phyloP scores from a whole-genome alignment of 139 green algal species.

The Tetratostichococcus sp. region DNA sequence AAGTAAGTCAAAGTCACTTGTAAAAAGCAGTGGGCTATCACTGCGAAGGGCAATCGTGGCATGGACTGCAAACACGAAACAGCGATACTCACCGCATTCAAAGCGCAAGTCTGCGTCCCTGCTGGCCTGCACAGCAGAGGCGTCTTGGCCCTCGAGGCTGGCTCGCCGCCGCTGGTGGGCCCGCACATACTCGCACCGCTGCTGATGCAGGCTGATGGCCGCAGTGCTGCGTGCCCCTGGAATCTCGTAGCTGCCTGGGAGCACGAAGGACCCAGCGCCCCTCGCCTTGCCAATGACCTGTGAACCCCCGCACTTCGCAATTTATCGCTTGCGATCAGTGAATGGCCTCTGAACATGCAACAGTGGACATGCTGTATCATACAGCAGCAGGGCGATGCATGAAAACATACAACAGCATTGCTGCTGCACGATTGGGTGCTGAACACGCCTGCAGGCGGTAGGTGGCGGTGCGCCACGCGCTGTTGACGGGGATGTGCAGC shows the following conservation, averaged over 20 bases:
- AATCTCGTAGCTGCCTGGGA: not conserved
- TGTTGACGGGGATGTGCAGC: not conserved
- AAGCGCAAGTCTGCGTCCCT: not conserved
- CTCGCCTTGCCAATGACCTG: not conserved
- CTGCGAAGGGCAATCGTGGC: too few relatives aligned
- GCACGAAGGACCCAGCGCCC: not conserved
- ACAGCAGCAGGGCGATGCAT: too few relatives aligned
- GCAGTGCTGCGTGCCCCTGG: not conserved
- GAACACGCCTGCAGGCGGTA: not conserved
- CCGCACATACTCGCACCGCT: not conserved
- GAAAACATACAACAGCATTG: too few relatives aligned
- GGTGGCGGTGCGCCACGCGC: not conserved
- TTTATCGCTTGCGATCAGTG: too few relatives aligned
- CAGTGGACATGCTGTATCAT: too few relatives aligned
- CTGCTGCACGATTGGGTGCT: not conserved
- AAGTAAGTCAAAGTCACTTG: too few relatives aligned
- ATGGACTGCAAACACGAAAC: too few relatives aligned
- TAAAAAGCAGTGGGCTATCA: too few relatives aligned
- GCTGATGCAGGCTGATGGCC: not conserved
- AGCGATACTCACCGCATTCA: not conserved
- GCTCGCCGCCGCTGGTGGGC: not conserved
- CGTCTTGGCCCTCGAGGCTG: not conserved
- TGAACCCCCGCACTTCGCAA: too few relatives aligned
- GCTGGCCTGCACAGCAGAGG: not conserved
- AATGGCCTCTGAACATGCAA: too few relatives aligned